phyloP scores from a whole-genome alignment of 306 rosid species.

The Aeschynomene evenia region DNA sequence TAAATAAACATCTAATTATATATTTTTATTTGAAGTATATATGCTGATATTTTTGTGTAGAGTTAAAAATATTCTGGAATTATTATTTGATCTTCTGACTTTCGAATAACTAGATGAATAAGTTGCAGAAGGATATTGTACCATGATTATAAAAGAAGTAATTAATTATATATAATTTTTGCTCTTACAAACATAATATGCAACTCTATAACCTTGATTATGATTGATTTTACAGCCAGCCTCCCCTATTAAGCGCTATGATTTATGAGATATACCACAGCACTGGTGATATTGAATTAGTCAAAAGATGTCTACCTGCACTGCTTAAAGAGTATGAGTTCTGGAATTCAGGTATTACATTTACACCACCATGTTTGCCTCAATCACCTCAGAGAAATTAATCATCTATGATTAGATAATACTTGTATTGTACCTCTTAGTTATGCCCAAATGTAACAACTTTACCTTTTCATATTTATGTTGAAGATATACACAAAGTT shows the following conservation, averaged over 20 bases:
- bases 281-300: conserved; percentile 64
- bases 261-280: conserved; percentile 60
- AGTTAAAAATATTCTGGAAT: neutral
- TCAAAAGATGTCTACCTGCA: conserved; percentile 73
- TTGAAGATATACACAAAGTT: conserved; percentile 70
- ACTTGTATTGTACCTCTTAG: conserved; percentile 19
- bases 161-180: neutral
- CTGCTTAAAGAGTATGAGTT: conserved; percentile 72
- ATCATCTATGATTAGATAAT: neutral
- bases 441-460: conserved; percentile 4
- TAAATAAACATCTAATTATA: neutral
- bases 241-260: conserved; percentile 94
- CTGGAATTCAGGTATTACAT: conserved; percentile 81
- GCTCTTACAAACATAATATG: neutral
- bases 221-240: conserved; percentile 72
- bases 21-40: neutral
- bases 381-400: neutral
- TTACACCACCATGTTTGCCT: conserved; percentile 9
- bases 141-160: conserved; percentile 4
- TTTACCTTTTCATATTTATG: conserved; percentile 20
- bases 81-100: conserved; percentile 7
- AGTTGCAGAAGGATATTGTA: neutral
- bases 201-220: conserved; percentile 3
- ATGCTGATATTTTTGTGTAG: neutral
- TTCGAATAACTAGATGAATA: neutral